Evolutionary conservation across 345 rosid species (phyloP).

Genomic region (Zanthoxylum bungeanum): DNA sequence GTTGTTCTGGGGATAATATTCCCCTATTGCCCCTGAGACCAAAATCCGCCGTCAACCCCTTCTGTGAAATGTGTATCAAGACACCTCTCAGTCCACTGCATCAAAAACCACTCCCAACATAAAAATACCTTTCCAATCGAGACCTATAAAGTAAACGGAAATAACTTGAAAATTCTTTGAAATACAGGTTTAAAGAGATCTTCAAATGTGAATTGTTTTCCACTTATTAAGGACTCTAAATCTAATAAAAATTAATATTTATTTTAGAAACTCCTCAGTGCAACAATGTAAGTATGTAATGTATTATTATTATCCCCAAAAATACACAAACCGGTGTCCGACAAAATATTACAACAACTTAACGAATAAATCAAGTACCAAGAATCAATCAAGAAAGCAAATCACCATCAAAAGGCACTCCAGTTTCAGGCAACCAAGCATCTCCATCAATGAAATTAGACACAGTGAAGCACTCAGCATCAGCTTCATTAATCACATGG

Average conservation of each 20-base stretch:
- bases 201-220: no score
- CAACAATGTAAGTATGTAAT: no score
- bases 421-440: constrained; percentile 28
- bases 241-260: no score
- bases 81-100: background rate
- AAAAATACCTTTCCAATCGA: background rate
- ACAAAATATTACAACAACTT: background rate
- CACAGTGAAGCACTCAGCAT: constrained; percentile 26
- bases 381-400: constrained; percentile 7
- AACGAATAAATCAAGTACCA: background rate
- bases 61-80: background rate
- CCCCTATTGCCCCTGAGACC: no score
- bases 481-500: constrained; percentile 21
- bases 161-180: background rate
- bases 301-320: background rate
- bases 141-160: background rate
- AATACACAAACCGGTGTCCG: background rate
- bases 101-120: background rate
- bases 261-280: no score
- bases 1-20: no score
- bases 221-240: no score
- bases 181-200: background rate
- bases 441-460: constrained; percentile 18
- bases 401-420: constrained; percentile 27
- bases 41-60: no score